These are phyloP conservation scores for Rugiboletus extremiorientalis DNA, from an alignment of 1,284 basidiomycete species.

Conservation along the genomic window DNA sequence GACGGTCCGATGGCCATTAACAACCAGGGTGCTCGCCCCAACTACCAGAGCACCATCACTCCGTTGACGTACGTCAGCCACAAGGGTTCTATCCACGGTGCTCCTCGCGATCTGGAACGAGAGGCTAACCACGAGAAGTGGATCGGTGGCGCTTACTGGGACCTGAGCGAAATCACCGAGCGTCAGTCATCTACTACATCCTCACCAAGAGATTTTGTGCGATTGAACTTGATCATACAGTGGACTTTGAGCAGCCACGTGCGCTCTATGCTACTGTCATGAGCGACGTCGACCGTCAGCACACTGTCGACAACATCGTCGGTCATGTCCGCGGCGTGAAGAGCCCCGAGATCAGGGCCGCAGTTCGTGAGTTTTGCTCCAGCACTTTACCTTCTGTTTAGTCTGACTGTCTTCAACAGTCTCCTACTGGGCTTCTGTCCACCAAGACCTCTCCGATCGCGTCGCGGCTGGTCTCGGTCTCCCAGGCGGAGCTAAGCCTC, in stretches of 20 bases:
- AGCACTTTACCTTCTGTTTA: not conserved
- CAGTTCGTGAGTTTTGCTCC: conserved; percentile 56
- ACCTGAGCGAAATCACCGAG: conserved; percentile 78
- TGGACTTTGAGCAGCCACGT: conserved; percentile 92
- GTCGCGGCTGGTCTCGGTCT: conserved; percentile 73
- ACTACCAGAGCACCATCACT: conserved; percentile 78
- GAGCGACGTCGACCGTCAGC: conserved; percentile 62
- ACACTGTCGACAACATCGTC: conserved; percentile 77
- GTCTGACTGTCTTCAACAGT: conserved; percentile 44
- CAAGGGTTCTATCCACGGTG: conserved; percentile 41
- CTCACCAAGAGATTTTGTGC: not conserved
- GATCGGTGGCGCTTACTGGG: conserved; percentile 68
- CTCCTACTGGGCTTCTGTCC: conserved; percentile 77
- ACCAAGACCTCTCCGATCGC: conserved; percentile 69
- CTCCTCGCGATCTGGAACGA: conserved; percentile 38
- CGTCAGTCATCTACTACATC: conserved; percentile 54
- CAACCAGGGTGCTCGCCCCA: conserved; percentile 82
- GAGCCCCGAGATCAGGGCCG: conserved; percentile 61
- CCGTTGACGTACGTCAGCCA: conserved; percentile 53
- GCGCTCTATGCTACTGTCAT: conserved; percentile 80
- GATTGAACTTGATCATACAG: conserved; percentile 34
- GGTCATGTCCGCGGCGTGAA: conserved; percentile 72
- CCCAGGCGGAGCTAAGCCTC: conserved; percentile 52
- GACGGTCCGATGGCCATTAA: conserved; percentile 67
- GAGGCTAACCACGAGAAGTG: conserved; percentile 71